Base-by-base conservation (phyloP, 108 stramenopile genomes). In the Discostella pseudostelligera region DNA sequence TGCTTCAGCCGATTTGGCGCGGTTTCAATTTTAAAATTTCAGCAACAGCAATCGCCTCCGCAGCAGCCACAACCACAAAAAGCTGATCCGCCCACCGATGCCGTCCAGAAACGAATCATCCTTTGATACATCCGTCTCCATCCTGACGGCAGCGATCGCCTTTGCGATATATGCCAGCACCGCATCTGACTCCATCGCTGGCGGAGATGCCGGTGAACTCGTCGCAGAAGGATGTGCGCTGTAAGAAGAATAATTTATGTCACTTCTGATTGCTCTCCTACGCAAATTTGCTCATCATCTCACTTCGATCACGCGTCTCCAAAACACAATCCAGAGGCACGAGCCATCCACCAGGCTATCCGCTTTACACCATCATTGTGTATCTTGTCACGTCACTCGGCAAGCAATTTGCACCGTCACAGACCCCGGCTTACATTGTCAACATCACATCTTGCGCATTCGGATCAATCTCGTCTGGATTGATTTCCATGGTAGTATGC, bases 281-380 rank as follows among this genome's bases (percentile, higher is more conserved):
- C n/a, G n/a, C n/a, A n/a, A n/a, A n/a, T n/a, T n/a, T n/a, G n/a
- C n/a, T n/a, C n/a, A n/a, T n/a, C n/a, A n/a, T 17, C n/a, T 17
- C 46, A 47, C 16, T 16, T 45, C 21, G 16, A 21, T 7, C 13
- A 47, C 46, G 16, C 8, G 16, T 17, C 63, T 80, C 12, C 44
- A 45, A 3, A 3, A 45, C 14, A 14, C 16, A 1, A 47, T 47
- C 16, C 10, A 47, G 46, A 9, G 92, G 92, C 0, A 88, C 86
- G 1, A 82, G 87, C 0, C 92, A 93, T 47, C 92, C 92, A 1
- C 92, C 92, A 3, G 89, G 89, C 0, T 93, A 93, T 61, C 90
- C 92, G 4, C 29, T 83, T 13, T 78, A 85, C 56, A 83, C 76
- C 1, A 4, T 91, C 37, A 48, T 91, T 2, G 57, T 67, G 0